Evolutionary conservation across 2,329 filamentous ascomycete species (phyloP).

Genomic region (Aspergillus viridinutans): DNA sequence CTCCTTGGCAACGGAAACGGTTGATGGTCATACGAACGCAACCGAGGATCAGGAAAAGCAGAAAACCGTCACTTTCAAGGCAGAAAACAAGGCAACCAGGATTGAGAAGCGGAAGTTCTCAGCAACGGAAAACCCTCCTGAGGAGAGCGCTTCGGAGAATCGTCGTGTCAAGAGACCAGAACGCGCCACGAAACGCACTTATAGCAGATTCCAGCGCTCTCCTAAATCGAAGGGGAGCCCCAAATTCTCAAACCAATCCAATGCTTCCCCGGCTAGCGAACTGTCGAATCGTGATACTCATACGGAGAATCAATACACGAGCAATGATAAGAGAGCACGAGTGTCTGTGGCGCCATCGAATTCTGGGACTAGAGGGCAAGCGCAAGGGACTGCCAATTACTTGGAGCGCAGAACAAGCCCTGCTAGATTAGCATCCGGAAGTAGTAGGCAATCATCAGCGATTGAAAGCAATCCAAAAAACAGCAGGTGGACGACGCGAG

Average conservation of each 20-base stretch:
- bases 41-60: slow-evolving; percentile 9
- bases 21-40: not conserved
- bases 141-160: not conserved
- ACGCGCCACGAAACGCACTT: slow-evolving; percentile 15
- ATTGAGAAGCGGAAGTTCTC: slow-evolving; percentile 5
- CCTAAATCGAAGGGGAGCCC: not conserved
- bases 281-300: not conserved
- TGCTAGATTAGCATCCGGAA: slow-evolving; percentile 25
- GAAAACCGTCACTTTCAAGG: slow-evolving; percentile 25
- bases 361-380: slow-evolving; percentile 9
- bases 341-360: slow-evolving; percentile 1
- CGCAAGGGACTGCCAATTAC: slow-evolving; percentile 16
- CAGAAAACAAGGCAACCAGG: not conserved
- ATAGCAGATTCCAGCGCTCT: slow-evolving; percentile 12
- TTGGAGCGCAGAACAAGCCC: slow-evolving; percentile 27
- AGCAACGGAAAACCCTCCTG: not conserved
- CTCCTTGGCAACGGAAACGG: not conserved
- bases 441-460: slow-evolving; percentile 16
- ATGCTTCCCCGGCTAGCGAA: not conserved
- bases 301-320: slow-evolving; percentile 1
- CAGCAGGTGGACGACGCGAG: slow-evolving; percentile 8
- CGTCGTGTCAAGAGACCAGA: not conserved
- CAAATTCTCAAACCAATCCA: not conserved
- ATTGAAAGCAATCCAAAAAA: slow-evolving; percentile 6
- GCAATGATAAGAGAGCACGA: slow-evolving; percentile 13